Evolutionary conservation across 257 asterid species (phyloP), one percentile per base, ranked within the genome.

Genomic region (Leptodermis oblonga): DNA sequence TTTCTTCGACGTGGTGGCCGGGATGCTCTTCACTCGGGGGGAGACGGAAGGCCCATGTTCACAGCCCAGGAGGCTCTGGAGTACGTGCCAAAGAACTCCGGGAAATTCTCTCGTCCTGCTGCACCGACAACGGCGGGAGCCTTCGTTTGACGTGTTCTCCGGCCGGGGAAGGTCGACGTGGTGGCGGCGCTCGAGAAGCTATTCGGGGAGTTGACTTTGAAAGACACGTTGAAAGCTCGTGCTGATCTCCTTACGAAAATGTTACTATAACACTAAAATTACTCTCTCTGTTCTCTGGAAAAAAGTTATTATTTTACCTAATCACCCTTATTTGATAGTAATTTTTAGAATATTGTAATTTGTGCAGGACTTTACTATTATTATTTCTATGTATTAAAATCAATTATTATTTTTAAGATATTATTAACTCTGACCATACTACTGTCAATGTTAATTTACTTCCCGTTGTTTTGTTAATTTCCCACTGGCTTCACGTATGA

Each of bases 241-340:
- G 46, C 68, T 91, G 71, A 87, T 91, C 66, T 96, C 97, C 5
- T 91, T n/a, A n/a, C n/a, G n/a, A n/a, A n/a, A n/a, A n/a, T n/a
- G n/a, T n/a, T n/a, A n/a, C n/a, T n/a, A n/a, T n/a, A n/a, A n/a
- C n/a, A n/a, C n/a, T n/a, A n/a, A n/a, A n/a, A n/a, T n/a, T n/a
- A n/a, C n/a, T n/a, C n/a, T n/a, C n/a, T n/a, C n/a, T n/a, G n/a
- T n/a, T n/a, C n/a, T n/a, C n/a, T n/a, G n/a, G n/a, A n/a, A n/a
- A n/a, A n/a, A n/a, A n/a, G n/a, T n/a, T n/a, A n/a, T n/a, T n/a
- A n/a, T n/a, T n/a, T n/a, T n/a, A n/a, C n/a, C n/a, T n/a, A n/a
- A n/a, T n/a, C n/a, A n/a, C n/a, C n/a, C n/a, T n/a, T n/a, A n/a
- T n/a, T n/a, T n/a, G n/a, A n/a, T n/a, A n/a, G n/a, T n/a, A n/a